Conservation (phyloP, 2,329 filamentous ascomycete genomes). For the Claviceps paspali region DNA sequence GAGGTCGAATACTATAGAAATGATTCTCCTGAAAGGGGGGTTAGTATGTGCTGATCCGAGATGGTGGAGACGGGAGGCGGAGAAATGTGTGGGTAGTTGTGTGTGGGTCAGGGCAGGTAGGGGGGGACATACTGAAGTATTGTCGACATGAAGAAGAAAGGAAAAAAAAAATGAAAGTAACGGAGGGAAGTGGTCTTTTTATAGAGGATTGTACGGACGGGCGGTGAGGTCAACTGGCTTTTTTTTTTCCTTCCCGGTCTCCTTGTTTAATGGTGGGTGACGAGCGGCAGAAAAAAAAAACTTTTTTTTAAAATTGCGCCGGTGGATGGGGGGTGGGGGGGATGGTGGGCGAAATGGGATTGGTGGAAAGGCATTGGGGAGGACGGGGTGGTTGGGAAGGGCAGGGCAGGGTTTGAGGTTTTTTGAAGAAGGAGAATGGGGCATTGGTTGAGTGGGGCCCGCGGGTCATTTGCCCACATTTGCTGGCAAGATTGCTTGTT, state of each 20-base stretch:
- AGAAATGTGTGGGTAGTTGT: no score
- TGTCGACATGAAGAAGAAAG: slow-evolving; percentile 46
- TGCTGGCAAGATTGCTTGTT: no score
- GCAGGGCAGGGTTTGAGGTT: no score
- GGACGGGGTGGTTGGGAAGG: no score
- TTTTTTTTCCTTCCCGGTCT: neutral
- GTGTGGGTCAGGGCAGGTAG: no score
- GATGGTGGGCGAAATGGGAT: no score
- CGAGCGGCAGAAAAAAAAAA: neutral
- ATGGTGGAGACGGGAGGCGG: slow-evolving; percentile 2
- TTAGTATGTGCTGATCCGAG: slow-evolving; percentile 7
- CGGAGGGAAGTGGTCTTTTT: slow-evolving; percentile 19
- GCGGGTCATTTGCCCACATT: no score
- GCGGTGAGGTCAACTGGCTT: slow-evolving; percentile 2
- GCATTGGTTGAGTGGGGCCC: no score
- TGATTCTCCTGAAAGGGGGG: slow-evolving; percentile 52
- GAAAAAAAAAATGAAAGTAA: slow-evolving; percentile 24
- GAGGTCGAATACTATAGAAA: slow-evolving; percentile 95
- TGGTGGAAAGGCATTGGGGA: no score
- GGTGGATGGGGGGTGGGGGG: no score
- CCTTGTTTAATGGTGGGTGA: neutral
- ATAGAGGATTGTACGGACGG: slow-evolving; percentile 21
- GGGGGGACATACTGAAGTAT: slow-evolving; percentile 38
- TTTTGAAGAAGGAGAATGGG: no score
- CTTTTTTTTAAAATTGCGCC: no score